phyloP scores from a whole-genome alignment of 163 green algal genomes.

The Dunaliella salina region DNA sequence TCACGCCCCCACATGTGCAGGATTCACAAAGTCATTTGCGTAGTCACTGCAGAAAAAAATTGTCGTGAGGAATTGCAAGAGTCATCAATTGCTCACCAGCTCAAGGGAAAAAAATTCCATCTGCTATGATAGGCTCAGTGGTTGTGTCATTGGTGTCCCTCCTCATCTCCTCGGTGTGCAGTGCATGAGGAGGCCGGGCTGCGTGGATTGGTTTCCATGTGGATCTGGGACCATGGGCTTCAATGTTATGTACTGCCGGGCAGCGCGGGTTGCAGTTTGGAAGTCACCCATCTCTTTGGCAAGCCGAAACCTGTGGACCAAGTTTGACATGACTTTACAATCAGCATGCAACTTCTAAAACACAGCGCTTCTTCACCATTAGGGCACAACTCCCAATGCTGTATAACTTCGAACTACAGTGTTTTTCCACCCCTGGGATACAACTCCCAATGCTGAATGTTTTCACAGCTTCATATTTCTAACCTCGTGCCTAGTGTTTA shows the following conservation, averaged over 20 bases:
- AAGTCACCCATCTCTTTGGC: neutral
- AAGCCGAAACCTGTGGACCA: neutral
- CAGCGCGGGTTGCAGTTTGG: neutral
- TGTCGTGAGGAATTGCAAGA: too few relatives aligned
- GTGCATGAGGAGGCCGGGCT: neutral
- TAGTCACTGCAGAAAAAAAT: too few relatives aligned
- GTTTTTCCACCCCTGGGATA: neutral
- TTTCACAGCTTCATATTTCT: neutral
- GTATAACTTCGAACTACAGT: neutral
- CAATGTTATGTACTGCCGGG: neutral
- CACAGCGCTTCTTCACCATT: neutral
- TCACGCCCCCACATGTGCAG: too few relatives aligned
- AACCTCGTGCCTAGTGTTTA: neutral
- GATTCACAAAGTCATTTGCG: too few relatives aligned
- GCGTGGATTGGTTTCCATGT: neutral
- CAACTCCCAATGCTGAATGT: neutral
- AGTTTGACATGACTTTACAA: too few relatives aligned
- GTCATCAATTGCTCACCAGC: too few relatives aligned
- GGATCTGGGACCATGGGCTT: neutral
- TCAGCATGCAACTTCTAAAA: too few relatives aligned
- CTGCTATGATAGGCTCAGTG: too few relatives aligned
- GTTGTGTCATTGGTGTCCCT: too few relatives aligned
- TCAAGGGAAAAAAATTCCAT: too few relatives aligned
- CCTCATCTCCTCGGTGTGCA: neutral
- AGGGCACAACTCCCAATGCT: neutral